Percentiles rank a stretch among this genome's conserved stretches.
phyloP scores from a whole-genome alignment of 345 rosid genomes.

The Pelargonium nanum region DNA sequence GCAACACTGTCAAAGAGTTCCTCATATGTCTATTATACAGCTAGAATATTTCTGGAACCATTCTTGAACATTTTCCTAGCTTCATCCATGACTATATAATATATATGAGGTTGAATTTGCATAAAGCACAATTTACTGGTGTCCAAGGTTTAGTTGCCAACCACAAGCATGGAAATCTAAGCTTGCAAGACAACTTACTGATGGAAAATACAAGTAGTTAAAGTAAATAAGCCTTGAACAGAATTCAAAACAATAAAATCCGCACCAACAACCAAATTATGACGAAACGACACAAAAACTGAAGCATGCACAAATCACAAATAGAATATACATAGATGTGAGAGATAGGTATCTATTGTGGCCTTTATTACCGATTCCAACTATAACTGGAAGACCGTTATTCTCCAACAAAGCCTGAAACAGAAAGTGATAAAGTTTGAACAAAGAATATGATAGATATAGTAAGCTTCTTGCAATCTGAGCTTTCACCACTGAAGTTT shows the following conservation, averaged over 20 bases:
- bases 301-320: background rate
- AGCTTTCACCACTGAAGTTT: background rate
- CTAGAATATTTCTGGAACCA: background rate
- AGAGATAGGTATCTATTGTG: background rate
- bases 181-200: background rate
- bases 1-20: background rate
- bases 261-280: too few relatives aligned
- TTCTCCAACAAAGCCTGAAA: constrained; percentile 93
- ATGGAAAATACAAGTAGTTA: too few relatives aligned
- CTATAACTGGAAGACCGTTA: constrained; percentile 74
- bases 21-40: background rate
- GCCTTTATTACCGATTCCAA: constrained; percentile 75
- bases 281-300: background rate
- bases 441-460: background rate
- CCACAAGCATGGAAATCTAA: background rate
- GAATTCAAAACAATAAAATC: too few relatives aligned
- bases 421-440: constrained; percentile 2
- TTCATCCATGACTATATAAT: background rate
- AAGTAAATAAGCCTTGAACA: too few relatives aligned
- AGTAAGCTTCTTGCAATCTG: background rate
- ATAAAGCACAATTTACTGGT: too few relatives aligned
- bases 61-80: background rate
- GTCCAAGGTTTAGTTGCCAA: too few relatives aligned
- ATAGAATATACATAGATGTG: constrained; percentile 3
- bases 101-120: too few relatives aligned